Evolutionary conservation across 495 filamentous ascomycete species (phyloP), one percentile per base, ranked within the genome.

Genomic region (Neurospora tetrasperma): DNA sequence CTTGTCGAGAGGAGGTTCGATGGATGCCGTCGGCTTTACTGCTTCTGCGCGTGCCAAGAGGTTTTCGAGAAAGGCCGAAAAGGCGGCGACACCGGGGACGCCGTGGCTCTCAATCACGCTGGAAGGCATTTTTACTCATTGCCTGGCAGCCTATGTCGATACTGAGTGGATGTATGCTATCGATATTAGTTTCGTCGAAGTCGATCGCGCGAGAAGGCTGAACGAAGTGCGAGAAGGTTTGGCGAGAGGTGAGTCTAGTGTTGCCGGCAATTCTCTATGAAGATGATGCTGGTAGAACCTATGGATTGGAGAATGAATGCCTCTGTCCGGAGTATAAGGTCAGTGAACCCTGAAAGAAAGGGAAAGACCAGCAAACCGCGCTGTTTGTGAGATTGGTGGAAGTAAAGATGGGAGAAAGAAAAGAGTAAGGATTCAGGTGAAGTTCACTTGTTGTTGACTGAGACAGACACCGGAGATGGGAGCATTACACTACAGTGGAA

Each of bases 1-100:
- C 74, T 91, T 88, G 16, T 87, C 87, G 77, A 99, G 85, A 11
- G 93, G 88, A 38, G 93, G 94, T 75, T 98, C 93, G 74, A 97
- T 89, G 16, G 88, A 85, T 40, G 84, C 83, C 73, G 86, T 84
- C 3, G 85, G 84, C 82, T 96, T 97, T 71, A 90, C 79, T 42
- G 85, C 75, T 54, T 87, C 85, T 74, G 92, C 93, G 75, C 85
- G 88, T 42, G 84, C 78, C 62, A 97, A 84, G 39, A 96, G 87
- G 42, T 85, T 79, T 69, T 86, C 81, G 16, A 97, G 82, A 42
- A 89, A 82, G 42, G 75, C 75, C 71, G 82, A 85, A 75, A 90
- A 89, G 40, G 83, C 80, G 38, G 82, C 85, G 35, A 92, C 90
- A 59, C 87, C 86, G 69, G 83, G 81, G 69, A 90, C 79, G 74